Evolutionary conservation across 257 asterid species (phyloP).

Genomic region (Nicotiana paniculata): DNA sequence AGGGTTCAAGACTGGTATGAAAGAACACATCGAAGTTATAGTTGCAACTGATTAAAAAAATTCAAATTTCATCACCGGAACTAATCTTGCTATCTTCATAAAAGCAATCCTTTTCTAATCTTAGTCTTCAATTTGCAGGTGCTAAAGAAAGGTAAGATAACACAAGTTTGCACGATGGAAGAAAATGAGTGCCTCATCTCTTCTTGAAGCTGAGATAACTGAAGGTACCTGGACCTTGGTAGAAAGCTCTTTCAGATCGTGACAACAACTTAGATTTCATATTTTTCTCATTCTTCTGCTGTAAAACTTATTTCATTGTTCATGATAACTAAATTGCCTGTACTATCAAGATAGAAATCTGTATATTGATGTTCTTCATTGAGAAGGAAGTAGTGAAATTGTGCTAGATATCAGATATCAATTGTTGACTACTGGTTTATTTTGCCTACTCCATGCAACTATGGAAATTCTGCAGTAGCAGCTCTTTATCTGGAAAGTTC

Average conservation of each 20-base stretch:
- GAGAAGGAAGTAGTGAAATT: background rate
- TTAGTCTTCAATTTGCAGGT: slow-evolving; percentile 4
- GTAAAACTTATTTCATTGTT: background rate
- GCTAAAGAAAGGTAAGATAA: background rate
- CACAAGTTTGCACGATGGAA: background rate
- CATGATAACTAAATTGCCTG: background rate
- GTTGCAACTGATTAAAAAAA: background rate
- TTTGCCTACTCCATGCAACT: background rate
- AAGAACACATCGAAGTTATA: too few relatives aligned
- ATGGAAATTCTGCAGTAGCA: background rate
- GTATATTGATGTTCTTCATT: background rate
- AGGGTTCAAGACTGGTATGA: too few relatives aligned
- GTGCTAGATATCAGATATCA: background rate
- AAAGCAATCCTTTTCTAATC: background rate
- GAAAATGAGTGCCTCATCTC: background rate
- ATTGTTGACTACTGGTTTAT: background rate
- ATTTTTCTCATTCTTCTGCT: background rate
- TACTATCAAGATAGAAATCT: background rate
- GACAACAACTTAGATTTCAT: background rate
- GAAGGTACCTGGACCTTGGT: slow-evolving; percentile 1
- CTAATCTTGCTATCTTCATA: background rate
- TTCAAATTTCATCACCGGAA: background rate
- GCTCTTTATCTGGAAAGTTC: background rate
- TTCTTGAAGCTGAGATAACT: slow-evolving; percentile 4
- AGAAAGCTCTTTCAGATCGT: background rate